These are phyloP conservation scores for Waltergamsia citrina DNA, from an alignment of 2,329 filamentous ascomycete species.

Conservation along the genomic window DNA sequence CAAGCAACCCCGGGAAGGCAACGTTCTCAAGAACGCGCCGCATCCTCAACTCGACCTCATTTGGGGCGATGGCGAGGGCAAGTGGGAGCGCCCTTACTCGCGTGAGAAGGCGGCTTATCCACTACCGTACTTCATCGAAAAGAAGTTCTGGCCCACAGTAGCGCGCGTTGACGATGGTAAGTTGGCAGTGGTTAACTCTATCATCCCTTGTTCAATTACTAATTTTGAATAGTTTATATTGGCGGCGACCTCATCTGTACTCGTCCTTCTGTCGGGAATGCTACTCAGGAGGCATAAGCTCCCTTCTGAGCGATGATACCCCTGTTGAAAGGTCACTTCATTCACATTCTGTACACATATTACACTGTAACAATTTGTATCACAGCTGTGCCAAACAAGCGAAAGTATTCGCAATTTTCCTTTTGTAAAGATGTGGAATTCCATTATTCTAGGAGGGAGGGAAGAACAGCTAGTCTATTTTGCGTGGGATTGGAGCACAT, in stretches of 20 bases:
- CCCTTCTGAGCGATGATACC: not conserved
- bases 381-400: no score
- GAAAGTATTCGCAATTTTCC: no score
- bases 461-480: no score
- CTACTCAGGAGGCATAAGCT: not conserved
- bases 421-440: no score
- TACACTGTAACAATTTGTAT: no score
- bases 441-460: no score
- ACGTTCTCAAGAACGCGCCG: constrained; percentile 82
- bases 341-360: no score
- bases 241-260: constrained; percentile 94
- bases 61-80: constrained; percentile 34
- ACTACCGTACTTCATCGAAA: constrained; percentile 71
- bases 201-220: not conserved
- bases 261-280: constrained; percentile 71
- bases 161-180: constrained; percentile 80
- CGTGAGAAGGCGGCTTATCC: constrained; percentile 84
- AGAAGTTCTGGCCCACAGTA: constrained; percentile 95
- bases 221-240: constrained; percentile 53
- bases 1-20: constrained; percentile 61
- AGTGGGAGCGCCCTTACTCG: constrained; percentile 78
- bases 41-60: constrained; percentile 80
- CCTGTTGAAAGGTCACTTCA: no score
- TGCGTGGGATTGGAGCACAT: no score
- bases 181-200: constrained; percentile 19